phyloP scores from a whole-genome alignment of 352 stramenopile species.

The Globisporangium recalcitrans region DNA sequence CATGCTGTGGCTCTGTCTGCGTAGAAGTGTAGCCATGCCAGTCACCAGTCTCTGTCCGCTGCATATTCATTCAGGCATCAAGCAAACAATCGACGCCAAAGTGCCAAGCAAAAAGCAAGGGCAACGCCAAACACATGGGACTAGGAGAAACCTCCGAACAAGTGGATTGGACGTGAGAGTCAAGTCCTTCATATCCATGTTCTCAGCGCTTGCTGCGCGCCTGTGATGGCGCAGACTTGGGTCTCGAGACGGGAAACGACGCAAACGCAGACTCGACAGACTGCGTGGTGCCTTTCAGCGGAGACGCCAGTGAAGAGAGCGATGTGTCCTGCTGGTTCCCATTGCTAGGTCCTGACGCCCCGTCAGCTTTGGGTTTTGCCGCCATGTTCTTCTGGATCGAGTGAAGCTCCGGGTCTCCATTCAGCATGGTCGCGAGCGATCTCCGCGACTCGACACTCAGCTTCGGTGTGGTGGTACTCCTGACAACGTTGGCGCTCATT shows the following conservation, averaged over 20 bases:
- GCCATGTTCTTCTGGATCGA: not conserved
- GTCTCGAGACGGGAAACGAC: slow-evolving; percentile 15
- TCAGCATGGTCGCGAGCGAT: slow-evolving; percentile 10
- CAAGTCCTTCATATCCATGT: no score
- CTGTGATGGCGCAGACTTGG: slow-evolving; percentile 17
- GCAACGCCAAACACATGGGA: no score
- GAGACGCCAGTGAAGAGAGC: not conserved
- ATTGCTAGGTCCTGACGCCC: no score
- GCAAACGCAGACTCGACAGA: not conserved
- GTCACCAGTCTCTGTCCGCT: no score
- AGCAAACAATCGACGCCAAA: no score
- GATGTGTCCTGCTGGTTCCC: not conserved
- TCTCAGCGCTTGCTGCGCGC: not conserved
- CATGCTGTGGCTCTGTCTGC: no score
- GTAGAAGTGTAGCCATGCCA: no score
- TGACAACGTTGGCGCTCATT: slow-evolving; percentile 3
- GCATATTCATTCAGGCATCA: no score
- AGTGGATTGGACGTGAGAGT: no score
- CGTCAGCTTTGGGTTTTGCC: not conserved
- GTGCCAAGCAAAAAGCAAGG: no score
- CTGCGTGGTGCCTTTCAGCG: not conserved
- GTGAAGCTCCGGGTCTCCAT: not conserved
- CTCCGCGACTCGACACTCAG: slow-evolving; percentile 4
- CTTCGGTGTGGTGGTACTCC: not conserved
- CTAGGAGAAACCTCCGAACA: no score